A percentile compares a stretch with the other conserved stretches of the same genome.
phyloP scores from a whole-genome alignment of 805 yeast genomes.

The Metschnikowia arizonensis region DNA sequence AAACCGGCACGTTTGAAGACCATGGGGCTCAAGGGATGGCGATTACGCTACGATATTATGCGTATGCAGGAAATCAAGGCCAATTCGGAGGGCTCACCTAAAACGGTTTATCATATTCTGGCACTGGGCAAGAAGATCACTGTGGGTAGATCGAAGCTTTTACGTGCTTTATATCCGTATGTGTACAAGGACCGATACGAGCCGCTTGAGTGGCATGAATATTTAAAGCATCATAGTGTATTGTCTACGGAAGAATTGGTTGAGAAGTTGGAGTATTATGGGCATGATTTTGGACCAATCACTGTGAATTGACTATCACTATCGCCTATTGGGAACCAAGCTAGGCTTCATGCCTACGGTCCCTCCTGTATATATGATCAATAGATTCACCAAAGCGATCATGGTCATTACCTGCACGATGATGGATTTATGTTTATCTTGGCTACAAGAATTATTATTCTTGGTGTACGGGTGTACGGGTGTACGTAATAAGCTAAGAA shows the following conservation, averaged over 20 bases:
- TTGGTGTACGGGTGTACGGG: not conserved
- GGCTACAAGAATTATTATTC: too few species aligned
- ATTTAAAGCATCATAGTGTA: constrained; percentile 42
- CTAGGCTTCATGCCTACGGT: not conserved
- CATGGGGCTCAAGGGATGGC: constrained; percentile 91
- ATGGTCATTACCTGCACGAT: constrained; percentile 5
- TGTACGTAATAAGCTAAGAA: too few species aligned
- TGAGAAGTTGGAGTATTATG: constrained; percentile 42
- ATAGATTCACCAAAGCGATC: not conserved
- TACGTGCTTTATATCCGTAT: constrained; percentile 50
- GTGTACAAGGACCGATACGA: constrained; percentile 45
- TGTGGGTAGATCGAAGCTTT: constrained; percentile 63
- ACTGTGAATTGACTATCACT: constrained; percentile 14
- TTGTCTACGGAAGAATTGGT: constrained; percentile 48
- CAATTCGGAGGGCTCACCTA: constrained; percentile 30
- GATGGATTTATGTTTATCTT: too few species aligned
- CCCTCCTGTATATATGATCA: not conserved
- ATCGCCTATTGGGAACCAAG: too few species aligned
- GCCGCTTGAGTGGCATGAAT: constrained; percentile 43
- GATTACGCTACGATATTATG: constrained; percentile 71
- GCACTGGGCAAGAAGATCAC: constrained; percentile 44
- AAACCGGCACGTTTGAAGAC: constrained; percentile 88
- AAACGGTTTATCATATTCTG: constrained; percentile 46
- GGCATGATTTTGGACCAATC: constrained; percentile 35
- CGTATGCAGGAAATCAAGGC: constrained; percentile 36